Percentiles rank a stretch among this genome's conserved stretches.
These are phyloP conservation scores for Lodderomyces pseudojiufengensis DNA, from an alignment of 1,139 yeast genomes.

Conservation along the genomic window DNA sequence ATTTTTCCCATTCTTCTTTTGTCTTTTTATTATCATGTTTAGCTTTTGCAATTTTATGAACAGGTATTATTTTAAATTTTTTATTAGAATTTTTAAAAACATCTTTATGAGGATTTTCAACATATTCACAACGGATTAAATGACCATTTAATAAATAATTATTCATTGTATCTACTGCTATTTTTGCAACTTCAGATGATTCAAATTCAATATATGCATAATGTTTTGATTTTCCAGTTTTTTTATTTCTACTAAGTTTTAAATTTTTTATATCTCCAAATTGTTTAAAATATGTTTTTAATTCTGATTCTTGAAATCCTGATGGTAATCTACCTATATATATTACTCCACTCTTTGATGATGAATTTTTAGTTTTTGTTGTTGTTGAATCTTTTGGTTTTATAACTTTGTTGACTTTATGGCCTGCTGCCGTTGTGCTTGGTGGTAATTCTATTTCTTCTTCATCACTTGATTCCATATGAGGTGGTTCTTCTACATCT, in stretches of 20 bases:
- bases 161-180: constrained; percentile 94
- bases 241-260: constrained; percentile 82
- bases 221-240: constrained; percentile 89
- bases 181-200: constrained; percentile 68
- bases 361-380: background rate
- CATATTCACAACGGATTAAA: constrained; percentile 61
- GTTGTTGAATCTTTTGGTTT: constrained; percentile 11
- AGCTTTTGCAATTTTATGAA: constrained; percentile 53
- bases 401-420: constrained; percentile 29
- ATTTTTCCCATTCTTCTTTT: constrained; percentile 55
- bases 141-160: constrained; percentile 89
- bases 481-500: constrained; percentile 20
- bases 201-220: constrained; percentile 88
- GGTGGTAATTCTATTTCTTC: constrained; percentile 14
- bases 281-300: constrained; percentile 78
- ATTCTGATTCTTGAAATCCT: constrained; percentile 84
- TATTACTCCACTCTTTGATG: constrained; percentile 55
- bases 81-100: constrained; percentile 51
- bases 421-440: constrained; percentile 14
- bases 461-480: constrained; percentile 20
- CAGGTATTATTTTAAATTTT: constrained; percentile 59
- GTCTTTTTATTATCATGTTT: constrained; percentile 57
- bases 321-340: constrained; percentile 91
- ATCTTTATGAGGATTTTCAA: constrained; percentile 47
- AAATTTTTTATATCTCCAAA: constrained; percentile 81